These are phyloP conservation scores for Austroboletus novae-zelandiae DNA, from an alignment of 1,284 basidiomycete genomes.

Conservation along the genomic window DNA sequence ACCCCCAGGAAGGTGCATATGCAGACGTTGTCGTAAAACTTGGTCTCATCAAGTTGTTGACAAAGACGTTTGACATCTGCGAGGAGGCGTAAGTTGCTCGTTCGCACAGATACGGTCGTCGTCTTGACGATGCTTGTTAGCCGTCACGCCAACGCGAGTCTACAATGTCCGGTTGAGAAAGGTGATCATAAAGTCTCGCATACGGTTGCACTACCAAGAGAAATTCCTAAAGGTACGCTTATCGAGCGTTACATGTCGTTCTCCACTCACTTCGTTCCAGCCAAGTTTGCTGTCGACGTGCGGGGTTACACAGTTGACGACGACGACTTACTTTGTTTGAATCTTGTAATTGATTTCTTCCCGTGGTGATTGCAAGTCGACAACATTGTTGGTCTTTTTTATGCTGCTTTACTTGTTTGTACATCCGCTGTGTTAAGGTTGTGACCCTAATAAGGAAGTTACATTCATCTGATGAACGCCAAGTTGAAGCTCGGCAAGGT, in stretches of 20 bases:
- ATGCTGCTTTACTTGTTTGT: too few relatives aligned
- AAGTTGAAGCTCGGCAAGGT: too few relatives aligned
- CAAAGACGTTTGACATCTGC: conserved; percentile 84
- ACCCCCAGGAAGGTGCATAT: conserved; percentile 78
- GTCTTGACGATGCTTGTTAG: conserved; percentile 3
- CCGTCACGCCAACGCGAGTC: too few relatives aligned
- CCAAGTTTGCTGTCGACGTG: neutral
- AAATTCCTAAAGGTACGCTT: neutral
- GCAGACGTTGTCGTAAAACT: conserved; percentile 88
- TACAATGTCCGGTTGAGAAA: too few relatives aligned
- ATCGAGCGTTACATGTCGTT: neutral
- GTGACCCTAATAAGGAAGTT: too few relatives aligned
- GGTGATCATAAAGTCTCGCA: too few relatives aligned
- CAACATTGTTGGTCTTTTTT: too few relatives aligned
- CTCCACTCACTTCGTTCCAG: neutral
- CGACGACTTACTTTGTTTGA: neutral
- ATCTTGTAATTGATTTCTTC: neutral
- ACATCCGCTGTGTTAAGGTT: too few relatives aligned
- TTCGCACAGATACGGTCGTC: neutral
- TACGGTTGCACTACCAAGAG: neutral
- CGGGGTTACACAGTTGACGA: neutral
- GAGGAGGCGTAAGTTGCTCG: conserved; percentile 79
- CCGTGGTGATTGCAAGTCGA: too few relatives aligned
- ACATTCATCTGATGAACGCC: too few relatives aligned
- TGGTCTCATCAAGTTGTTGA: conserved; percentile 81